Conservation (phyloP, 352 stramenopile genomes). For the Phytopythium mirpurense region DNA sequence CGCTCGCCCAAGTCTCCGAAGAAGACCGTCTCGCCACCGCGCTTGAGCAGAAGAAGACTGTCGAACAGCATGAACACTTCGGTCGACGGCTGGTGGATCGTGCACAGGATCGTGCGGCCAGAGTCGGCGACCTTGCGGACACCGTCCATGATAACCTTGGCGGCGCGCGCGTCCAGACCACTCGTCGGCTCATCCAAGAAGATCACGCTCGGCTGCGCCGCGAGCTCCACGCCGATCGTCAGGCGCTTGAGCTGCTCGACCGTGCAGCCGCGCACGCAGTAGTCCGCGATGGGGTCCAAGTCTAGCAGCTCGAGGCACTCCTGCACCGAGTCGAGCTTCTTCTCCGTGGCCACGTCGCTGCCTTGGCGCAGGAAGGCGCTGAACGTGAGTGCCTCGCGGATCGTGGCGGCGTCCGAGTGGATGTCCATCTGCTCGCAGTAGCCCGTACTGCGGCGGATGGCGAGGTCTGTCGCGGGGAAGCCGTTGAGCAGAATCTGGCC, state of each 20-base stretch:
- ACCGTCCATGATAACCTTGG: constrained; percentile 78
- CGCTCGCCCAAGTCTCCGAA: constrained; percentile 28
- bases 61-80: constrained; percentile 87
- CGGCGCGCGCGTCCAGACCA: constrained; percentile 77
- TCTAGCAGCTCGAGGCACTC: constrained; percentile 40
- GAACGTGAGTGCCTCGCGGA: constrained; percentile 87
- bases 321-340: constrained; percentile 32
- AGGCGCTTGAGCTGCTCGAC: constrained; percentile 43
- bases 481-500: constrained; percentile 54
- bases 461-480: constrained; percentile 22
- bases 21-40: constrained; percentile 39
- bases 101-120: constrained; percentile 78
- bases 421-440: constrained; percentile 81
- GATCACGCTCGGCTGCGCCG: constrained; percentile 69
- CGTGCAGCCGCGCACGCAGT: constrained; percentile 28
- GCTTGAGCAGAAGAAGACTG: constrained; percentile 66
- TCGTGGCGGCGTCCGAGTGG: constrained; percentile 78
- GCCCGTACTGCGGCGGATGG: constrained; percentile 36
- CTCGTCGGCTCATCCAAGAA: constrained; percentile 86
- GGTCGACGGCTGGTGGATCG: constrained; percentile 87
- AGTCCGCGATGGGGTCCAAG: constrained; percentile 28
- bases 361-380: constrained; percentile 70
- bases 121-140: constrained; percentile 73
- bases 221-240: constrained; percentile 87
- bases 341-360: constrained; percentile 19